These are phyloP conservation scores for Neurospora sp. DNA, from an alignment of 495 filamentous ascomycete species.

Conservation along the genomic window DNA sequence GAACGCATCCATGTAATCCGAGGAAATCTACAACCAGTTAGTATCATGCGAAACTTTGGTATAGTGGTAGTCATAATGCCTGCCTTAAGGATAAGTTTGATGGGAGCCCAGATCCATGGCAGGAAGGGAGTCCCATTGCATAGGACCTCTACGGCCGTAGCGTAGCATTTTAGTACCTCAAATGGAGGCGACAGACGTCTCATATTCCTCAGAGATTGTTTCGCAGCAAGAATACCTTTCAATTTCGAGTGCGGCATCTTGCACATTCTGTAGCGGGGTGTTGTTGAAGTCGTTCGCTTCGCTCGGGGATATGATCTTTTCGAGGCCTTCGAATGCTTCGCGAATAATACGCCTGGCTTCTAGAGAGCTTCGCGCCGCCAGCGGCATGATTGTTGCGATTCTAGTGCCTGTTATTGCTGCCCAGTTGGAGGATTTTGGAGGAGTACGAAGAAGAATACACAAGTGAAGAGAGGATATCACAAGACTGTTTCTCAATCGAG, in stretches of 20 bases:
- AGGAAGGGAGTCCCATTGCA: conserved; percentile 38
- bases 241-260: conserved; percentile 22
- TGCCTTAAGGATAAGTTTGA: conserved; percentile 33
- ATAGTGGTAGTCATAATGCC: not conserved
- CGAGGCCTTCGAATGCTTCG: conserved; percentile 23
- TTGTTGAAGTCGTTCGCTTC: conserved; percentile 20
- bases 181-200: conserved; percentile 30
- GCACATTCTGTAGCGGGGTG: conserved; percentile 27
- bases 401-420: not conserved
- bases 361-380: not conserved
- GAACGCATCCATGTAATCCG: conserved; percentile 27
- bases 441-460: not conserved
- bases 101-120: conserved; percentile 39
- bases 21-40: conserved; percentile 13
- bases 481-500: not conserved
- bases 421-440: not conserved
- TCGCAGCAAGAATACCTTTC: conserved; percentile 27
- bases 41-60: not conserved
- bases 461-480: not conserved
- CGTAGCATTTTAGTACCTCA: conserved; percentile 27
- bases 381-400: conserved; percentile 2
- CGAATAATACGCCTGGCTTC: conserved; percentile 8
- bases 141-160: conserved; percentile 29
- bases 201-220: conserved; percentile 30
- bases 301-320: conserved; percentile 15